A percentile compares a stretch with the other conserved stretches of the same genome.
Evolutionary conservation across 2,329 filamentous ascomycete genomes (phyloP).

Genomic region (Trichoderma polysporum): DNA sequence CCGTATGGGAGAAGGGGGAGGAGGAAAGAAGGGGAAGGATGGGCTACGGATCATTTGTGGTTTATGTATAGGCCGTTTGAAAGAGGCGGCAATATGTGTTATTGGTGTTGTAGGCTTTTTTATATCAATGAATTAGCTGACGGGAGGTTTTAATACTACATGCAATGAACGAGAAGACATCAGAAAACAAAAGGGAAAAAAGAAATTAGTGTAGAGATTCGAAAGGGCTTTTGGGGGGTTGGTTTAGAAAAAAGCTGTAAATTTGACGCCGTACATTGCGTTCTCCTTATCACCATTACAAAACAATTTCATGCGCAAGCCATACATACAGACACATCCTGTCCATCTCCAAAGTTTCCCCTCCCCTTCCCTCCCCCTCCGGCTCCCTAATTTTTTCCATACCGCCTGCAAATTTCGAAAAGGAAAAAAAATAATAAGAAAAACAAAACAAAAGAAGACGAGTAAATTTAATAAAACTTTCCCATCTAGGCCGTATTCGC

Average conservation of each 20-base stretch:
- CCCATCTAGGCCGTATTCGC: constrained; percentile 14
- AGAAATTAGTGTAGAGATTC: neutral
- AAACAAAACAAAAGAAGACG: neutral
- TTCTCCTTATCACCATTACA: constrained; percentile 15
- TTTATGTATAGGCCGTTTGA: constrained; percentile 1
- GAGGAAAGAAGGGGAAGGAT: neutral
- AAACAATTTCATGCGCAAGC: constrained; percentile 18
- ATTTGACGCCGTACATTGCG: constrained; percentile 15
- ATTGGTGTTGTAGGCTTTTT: neutral
- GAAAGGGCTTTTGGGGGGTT: too few species aligned
- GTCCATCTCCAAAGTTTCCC: neutral
- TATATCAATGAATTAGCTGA: neutral
- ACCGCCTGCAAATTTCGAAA: neutral
- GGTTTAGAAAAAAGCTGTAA: neutral
- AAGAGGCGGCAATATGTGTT: neutral
- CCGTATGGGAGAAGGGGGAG: neutral
- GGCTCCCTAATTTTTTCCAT: neutral
- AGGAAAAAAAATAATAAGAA: neutral
- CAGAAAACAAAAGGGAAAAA: neutral
- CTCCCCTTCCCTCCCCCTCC: neutral
- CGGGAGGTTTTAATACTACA: constrained; percentile 1
- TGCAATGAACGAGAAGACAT: neutral
- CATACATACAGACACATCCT: neutral
- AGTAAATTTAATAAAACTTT: constrained; percentile 11
- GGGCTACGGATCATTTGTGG: constrained; percentile 8